phyloP scores from a whole-genome alignment of 495 filamentous ascomycete species.

The Annulohypoxylon maeteangense region DNA sequence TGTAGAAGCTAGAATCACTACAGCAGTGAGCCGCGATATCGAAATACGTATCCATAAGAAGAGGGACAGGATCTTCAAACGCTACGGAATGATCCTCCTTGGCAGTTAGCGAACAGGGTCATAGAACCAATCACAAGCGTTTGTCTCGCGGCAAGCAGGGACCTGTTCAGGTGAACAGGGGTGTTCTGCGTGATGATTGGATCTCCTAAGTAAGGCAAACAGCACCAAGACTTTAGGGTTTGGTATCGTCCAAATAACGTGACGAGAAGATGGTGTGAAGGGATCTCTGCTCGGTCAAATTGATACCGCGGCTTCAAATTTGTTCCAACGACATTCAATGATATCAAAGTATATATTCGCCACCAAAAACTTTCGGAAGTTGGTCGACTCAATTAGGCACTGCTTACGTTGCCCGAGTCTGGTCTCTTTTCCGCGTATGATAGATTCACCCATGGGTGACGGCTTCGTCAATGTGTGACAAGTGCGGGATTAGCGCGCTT shows the following conservation, averaged over 20 bases:
- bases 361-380: not conserved
- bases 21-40: slow-evolving; percentile 25
- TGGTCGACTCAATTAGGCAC: slow-evolving; percentile 8
- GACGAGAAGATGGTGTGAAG: slow-evolving; percentile 55
- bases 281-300: slow-evolving; percentile 41
- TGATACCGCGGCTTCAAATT: slow-evolving; percentile 21
- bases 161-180: slow-evolving; percentile 50
- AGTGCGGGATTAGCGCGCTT: slow-evolving; percentile 36
- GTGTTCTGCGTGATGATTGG: slow-evolving; percentile 51
- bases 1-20: slow-evolving; percentile 21
- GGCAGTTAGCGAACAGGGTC: slow-evolving; percentile 37
- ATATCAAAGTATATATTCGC: slow-evolving; percentile 3
- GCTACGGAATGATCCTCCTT: slow-evolving; percentile 48
- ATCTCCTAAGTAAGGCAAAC: slow-evolving; percentile 40
- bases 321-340: slow-evolving; percentile 23
- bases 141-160: slow-evolving; percentile 46
- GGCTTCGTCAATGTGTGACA: slow-evolving; percentile 25
- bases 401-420: not conserved
- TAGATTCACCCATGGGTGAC: slow-evolving; percentile 3
- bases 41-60: slow-evolving; percentile 17
- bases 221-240: slow-evolving; percentile 47
- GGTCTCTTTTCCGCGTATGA: not conserved
- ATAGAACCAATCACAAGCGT: slow-evolving; percentile 52
- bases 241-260: slow-evolving; percentile 56
- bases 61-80: slow-evolving; percentile 30